Conservation (phyloP, 73 alveolate species). For the Paramecium pentaurelia region DNA sequence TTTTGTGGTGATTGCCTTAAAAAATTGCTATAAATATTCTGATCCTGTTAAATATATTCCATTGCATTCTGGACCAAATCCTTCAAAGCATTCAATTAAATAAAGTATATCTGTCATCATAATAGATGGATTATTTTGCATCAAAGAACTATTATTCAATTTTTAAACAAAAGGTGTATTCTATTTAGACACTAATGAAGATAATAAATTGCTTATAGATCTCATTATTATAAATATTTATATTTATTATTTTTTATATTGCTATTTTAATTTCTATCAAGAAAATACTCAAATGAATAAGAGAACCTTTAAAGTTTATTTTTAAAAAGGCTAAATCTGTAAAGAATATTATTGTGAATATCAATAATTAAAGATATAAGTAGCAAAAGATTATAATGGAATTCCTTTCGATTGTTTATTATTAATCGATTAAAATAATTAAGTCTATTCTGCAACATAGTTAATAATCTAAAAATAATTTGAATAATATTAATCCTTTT, state of each 20-base stretch:
- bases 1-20: not conserved
- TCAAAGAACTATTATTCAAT: not conserved
- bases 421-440: not conserved
- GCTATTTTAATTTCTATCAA: not conserved
- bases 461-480: not conserved
- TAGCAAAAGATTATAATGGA: not conserved
- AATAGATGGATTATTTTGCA: not conserved
- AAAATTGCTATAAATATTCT: slow-evolving; percentile 5
- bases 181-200: not conserved
- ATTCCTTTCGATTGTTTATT: not conserved
- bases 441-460: not conserved
- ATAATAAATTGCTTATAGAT: not conserved
- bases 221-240: not conserved
- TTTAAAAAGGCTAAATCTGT: not conserved
- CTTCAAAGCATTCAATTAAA: slow-evolving; percentile 33
- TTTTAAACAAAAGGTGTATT: not conserved
- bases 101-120: not conserved
- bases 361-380: not conserved
- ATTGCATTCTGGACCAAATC: slow-evolving; percentile 45
- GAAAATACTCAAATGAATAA: not conserved
- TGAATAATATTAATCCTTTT: not conserved
- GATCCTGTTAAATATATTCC: slow-evolving; percentile 40
- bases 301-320: not conserved
- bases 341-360: not conserved
- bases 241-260: not conserved